Evolutionary conservation across 192 early-diverging fungal genomes (phyloP).

Genomic region (Oehlia diaphana): DNA sequence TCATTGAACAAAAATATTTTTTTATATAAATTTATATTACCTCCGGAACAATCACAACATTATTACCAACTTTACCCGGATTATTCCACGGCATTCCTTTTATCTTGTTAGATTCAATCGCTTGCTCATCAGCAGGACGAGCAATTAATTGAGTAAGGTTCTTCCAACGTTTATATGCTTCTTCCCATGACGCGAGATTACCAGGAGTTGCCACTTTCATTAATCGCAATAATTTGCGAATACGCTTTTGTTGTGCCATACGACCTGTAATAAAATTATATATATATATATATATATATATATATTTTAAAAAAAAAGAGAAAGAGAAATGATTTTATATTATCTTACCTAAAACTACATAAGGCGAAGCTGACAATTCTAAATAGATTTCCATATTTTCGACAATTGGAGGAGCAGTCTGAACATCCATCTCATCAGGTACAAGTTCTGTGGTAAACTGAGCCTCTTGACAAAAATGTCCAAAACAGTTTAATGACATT

Average conservation of each 20-base stretch:
- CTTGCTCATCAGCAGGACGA: conserved; percentile 36
- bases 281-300: too few species aligned
- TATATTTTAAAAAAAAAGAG: neutral
- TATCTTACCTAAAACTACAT: conserved; percentile 48
- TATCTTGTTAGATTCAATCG: conserved; percentile 25
- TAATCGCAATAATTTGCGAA: conserved; percentile 67
- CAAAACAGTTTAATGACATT: conserved; percentile 64
- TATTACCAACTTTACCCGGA: neutral
- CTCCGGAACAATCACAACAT: neutral
- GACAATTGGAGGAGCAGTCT: conserved; percentile 45
- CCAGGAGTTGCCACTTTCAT: conserved; percentile 68
- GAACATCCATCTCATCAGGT: conserved; percentile 14
- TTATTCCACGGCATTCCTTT: conserved; percentile 1
- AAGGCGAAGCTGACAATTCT: conserved; percentile 57
- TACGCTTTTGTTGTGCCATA: conserved; percentile 75
- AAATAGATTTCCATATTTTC: conserved; percentile 71
- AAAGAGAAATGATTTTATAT: neutral
- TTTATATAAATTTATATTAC: neutral
- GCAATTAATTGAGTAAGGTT: conserved; percentile 48
- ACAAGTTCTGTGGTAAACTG: conserved; percentile 63
- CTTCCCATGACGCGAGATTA: conserved; percentile 81
- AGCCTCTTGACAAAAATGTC: conserved; percentile 69
- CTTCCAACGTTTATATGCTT: conserved; percentile 77
- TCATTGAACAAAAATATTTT: neutral
- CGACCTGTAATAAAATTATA: conserved; percentile 43